Base-by-base conservation (phyloP, 805 yeast species). In the Metschnikowia cerradonensis region DNA sequence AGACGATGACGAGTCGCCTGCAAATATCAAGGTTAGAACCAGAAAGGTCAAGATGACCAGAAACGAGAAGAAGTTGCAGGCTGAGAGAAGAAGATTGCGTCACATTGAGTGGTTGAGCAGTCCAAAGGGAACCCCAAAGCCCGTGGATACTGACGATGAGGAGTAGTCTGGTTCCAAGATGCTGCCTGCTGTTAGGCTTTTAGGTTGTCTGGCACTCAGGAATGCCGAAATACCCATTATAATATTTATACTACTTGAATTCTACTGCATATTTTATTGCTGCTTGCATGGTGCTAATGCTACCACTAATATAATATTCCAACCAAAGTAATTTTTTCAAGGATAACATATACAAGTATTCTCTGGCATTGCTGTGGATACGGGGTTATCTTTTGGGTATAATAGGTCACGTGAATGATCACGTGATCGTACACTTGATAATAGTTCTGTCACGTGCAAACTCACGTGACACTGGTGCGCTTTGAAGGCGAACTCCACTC, bases 61-160 rank as follows among this genome's bases (percentile, higher is more conserved):
- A 81, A 92, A 92, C 67, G 97, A 92, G 64, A 84, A 89, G 84
- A 92, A 92, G 75, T 73, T 77, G 42, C 90, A 91, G 72, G 95
- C 86, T 36, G 95, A 88, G 69, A 85, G 98, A 76, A 87, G 98
- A 76, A 85, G 99, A 72, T 73, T 90, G 69, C 84, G 98, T 72
- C 88, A 92, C 69, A 77, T 92, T 49, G 96, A 88, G 62, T 92
- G 99, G 99, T 79, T 92, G 66, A 85, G 84, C 60, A 82, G 95
- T 61, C 97, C 99, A 58, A 94, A 94, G 83, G 99, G 99, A 32
- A 94, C 99, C 19, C 98, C 98, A 60, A 88, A 87, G 67, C 96
- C 97, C 4, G 83, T 77, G 31, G 96, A 94, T 64, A 86, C 97
- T 36, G 98, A 94, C 65, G 97, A 89, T 56, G 98, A 92, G 68